phyloP scores from a whole-genome alignment of 1,284 basidiomycete species.

The Amylostereum areolatum region DNA sequence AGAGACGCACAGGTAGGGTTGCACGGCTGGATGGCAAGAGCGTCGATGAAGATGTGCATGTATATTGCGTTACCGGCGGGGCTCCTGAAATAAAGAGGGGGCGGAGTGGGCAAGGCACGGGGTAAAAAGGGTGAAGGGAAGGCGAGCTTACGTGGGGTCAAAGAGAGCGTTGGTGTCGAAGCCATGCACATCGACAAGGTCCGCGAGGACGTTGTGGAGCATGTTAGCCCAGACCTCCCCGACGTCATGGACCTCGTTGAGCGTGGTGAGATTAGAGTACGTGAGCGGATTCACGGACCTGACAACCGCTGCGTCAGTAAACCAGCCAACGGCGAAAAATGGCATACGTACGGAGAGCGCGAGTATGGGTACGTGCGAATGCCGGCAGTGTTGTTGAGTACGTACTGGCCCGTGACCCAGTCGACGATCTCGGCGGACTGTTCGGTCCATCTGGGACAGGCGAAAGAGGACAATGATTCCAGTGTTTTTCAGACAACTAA shows the following conservation, averaged over 20 bases:
- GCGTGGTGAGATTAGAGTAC: slow-evolving; percentile 30
- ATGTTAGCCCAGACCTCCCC: slow-evolving; percentile 50
- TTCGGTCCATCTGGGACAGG: slow-evolving; percentile 23
- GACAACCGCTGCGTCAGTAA: too few relatives aligned
- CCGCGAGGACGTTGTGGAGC: slow-evolving; percentile 46
- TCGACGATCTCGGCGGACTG: background rate
- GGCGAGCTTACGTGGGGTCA: too few relatives aligned
- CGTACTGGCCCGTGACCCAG: too few relatives aligned
- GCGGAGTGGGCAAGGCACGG: too few relatives aligned
- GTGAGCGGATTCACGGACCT: slow-evolving; percentile 33
- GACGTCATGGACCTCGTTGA: slow-evolving; percentile 39
- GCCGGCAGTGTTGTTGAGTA: slow-evolving; percentile 26
- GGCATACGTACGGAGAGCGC: too few relatives aligned
- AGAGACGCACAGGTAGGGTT: slow-evolving; percentile 38
- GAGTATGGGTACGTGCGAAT: slow-evolving; percentile 38
- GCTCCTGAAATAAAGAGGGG: slow-evolving; percentile 17
- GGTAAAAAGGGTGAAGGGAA: too few relatives aligned
- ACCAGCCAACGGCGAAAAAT: too few relatives aligned
- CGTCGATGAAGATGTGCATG: slow-evolving; percentile 44
- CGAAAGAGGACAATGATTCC: too few relatives aligned
- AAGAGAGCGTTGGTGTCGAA: slow-evolving; percentile 35
- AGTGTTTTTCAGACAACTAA: too few relatives aligned
- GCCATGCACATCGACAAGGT: slow-evolving; percentile 35
- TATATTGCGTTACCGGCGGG: slow-evolving; percentile 41
- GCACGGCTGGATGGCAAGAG: slow-evolving; percentile 44